A percentile compares a stretch with the other conserved stretches of the same genome.
Evolutionary conservation across 1,284 basidiomycete genomes (phyloP).

Genomic region (Trichosporon sp.): DNA sequence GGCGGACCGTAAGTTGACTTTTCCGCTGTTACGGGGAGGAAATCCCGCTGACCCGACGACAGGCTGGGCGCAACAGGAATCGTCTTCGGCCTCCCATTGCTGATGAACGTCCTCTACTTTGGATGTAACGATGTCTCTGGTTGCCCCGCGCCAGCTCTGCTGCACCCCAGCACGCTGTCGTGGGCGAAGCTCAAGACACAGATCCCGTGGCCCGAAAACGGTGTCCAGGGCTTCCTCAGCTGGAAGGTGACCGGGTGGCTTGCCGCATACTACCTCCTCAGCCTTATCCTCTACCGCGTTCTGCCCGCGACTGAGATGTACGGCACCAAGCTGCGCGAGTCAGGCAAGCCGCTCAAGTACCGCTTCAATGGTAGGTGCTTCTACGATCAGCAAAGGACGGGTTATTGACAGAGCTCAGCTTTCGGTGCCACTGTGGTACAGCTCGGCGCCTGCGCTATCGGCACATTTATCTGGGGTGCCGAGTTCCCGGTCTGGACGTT

Average conservation of each 20-base stretch:
- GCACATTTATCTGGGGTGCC: constrained; percentile 5
- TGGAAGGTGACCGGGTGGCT: constrained; percentile 3
- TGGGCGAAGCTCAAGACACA: constrained; percentile 6
- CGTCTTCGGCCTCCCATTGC: constrained; percentile 2
- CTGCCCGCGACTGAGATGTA: constrained; percentile 5
- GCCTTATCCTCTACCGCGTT: constrained; percentile 8
- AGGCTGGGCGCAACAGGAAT: constrained; percentile 7
- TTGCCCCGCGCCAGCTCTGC: constrained; percentile 5
- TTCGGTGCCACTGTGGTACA: constrained; percentile 5
- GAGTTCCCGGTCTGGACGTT: constrained; percentile 10
- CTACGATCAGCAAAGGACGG: background rate
- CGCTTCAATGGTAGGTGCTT: constrained; percentile 4
- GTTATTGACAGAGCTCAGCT: background rate
- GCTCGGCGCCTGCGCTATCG: constrained; percentile 4
- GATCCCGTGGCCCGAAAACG: constrained; percentile 8
- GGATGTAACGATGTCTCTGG: constrained; percentile 11
- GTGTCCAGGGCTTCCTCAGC: constrained; percentile 7
- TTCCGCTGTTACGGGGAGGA: background rate
- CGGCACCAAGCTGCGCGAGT: constrained; percentile 14
- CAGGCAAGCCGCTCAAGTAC: constrained; percentile 11
- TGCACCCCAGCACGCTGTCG: background rate
- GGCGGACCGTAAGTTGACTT: constrained; percentile 6
- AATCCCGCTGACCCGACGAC: background rate
- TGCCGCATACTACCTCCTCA: constrained; percentile 4
- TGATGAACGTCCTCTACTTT: constrained; percentile 8